A percentile compares a stretch with the other conserved stretches of the same genome.
These are phyloP conservation scores for Jatropha curcas DNA, from an alignment of 345 rosid genomes.

Conservation along the genomic window DNA sequence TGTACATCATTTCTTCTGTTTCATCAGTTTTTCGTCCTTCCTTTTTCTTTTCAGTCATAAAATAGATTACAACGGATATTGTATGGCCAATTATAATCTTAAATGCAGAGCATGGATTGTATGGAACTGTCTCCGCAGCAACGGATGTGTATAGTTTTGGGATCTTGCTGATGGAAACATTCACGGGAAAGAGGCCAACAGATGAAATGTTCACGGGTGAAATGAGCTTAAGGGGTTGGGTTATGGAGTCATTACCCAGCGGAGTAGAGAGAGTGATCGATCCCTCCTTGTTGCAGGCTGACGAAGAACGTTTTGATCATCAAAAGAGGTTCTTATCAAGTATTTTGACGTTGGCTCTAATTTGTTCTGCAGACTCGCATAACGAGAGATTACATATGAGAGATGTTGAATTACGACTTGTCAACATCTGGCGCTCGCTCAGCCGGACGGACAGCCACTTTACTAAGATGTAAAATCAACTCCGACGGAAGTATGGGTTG, in stretches of 20 bases:
- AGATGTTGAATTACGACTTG: no score
- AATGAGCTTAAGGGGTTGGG: neutral
- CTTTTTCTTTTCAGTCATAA: no score
- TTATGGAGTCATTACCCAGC: neutral
- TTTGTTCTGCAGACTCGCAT: neutral
- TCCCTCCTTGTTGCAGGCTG: no score
- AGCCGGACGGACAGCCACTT: no score
- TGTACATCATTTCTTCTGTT: no score
- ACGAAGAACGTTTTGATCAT: neutral
- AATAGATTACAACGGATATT: no score
- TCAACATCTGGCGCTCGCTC: no score
- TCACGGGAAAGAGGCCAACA: slow-evolving; percentile 15
- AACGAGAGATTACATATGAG: neutral
- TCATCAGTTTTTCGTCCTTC: no score
- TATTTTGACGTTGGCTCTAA: neutral
- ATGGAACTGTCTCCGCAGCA: slow-evolving; percentile 8
- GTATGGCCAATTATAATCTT: neutral
- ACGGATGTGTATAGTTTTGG: slow-evolving; percentile 21
- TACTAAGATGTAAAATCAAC: no score
- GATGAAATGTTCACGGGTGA: neutral
- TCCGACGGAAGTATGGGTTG: no score
- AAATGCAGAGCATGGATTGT: slow-evolving; percentile 16
- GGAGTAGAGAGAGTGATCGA: neutral
- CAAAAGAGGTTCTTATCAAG: neutral
- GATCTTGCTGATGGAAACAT: slow-evolving; percentile 14